Evolutionary conservation across 306 rosid genomes (phyloP).

Genomic region (Sicyos baderoa): DNA sequence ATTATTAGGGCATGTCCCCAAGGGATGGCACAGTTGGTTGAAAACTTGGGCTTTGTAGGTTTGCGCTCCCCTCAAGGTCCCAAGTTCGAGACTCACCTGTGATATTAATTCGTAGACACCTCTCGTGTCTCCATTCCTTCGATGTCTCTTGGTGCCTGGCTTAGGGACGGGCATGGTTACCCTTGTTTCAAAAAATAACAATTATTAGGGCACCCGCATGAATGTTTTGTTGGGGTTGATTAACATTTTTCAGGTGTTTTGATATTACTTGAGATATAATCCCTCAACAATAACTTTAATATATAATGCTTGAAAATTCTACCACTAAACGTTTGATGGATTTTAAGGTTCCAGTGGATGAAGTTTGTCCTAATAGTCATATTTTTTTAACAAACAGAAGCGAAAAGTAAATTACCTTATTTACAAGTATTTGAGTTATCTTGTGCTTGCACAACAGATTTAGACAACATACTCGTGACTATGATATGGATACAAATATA

Average conservation of each 20-base stretch:
- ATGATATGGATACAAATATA: not conserved
- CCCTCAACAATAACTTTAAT: too few species aligned
- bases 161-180: too few species aligned
- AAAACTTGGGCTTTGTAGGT: too few species aligned
- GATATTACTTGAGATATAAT: not conserved
- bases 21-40: too few species aligned
- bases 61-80: too few species aligned
- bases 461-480: not conserved
- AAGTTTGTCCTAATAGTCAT: not conserved
- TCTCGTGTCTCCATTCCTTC: too few species aligned
- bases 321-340: not conserved
- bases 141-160: too few species aligned
- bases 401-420: not conserved
- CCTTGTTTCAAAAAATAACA: too few species aligned
- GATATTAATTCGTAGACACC: too few species aligned
- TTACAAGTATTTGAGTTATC: not conserved
- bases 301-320: not conserved
- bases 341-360: not conserved
- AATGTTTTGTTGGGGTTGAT: not conserved
- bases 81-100: too few species aligned
- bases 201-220: not conserved
- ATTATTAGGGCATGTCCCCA: too few species aligned
- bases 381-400: not conserved
- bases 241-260: not conserved
- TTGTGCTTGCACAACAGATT: constrained; percentile 1